Base-by-base conservation (phyloP, 345 rosid genomes). In the Salix koriyanagi region DNA sequence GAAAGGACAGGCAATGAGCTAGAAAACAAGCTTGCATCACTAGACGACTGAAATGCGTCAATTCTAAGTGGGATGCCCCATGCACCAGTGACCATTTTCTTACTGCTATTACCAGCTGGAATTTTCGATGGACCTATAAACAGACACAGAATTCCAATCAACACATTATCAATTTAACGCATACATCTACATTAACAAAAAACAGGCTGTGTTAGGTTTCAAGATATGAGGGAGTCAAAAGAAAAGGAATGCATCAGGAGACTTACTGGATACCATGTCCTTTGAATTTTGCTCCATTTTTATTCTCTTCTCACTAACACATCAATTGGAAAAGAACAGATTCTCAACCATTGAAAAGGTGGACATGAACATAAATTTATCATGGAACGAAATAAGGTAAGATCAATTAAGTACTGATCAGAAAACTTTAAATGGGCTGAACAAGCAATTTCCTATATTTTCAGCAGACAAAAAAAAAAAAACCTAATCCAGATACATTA, bases 1-100 rank as follows among this genome's bases (percentile, higher is more conserved):
- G 90, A 90, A 72, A 94, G 91, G 75, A 90, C 92, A 37, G 97
- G 98, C 75, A 94, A 74, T 16, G 98, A 94, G 83, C 86, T 86
- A 14, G 98, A 94, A 83, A 94, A 94, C 80, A 94, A 75, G 86
- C 89, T 78, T 65, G 92, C 90, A 83, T 94, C 97, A 77, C 65
- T 83, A 23, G 92, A 82, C 19, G 92, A 76, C 70, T 76, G 83
- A 82, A 77, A 77, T 68, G 79, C 60, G 41, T 60, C 77, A 44
- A 75, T 78, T 76, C 88, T 85, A 34, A 34, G 72, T 18, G 87
- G 83, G 67, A 85, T 83, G 39, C 89, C 93, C 91, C 92, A 89
- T 41, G 86, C 85, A 81, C 84, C 80, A 81, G 79, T 80, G 67
- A 80, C 86, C 52, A 67, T 74, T 69, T 75, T 83, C 76, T 74